phyloP scores from a whole-genome alignment of 805 yeast species.

The Wickerhamiella nectarea region DNA sequence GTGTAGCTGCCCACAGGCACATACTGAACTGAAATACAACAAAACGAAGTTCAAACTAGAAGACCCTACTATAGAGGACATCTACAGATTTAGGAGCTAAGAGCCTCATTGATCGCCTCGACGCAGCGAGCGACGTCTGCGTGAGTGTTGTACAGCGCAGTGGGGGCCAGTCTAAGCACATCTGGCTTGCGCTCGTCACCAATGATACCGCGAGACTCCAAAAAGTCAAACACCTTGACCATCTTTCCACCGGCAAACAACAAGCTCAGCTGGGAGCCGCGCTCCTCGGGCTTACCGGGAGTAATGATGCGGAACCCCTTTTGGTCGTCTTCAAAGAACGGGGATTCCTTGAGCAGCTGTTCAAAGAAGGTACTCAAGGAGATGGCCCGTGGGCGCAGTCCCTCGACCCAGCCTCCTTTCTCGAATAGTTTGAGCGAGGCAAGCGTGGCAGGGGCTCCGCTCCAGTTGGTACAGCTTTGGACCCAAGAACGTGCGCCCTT shows the following conservation, averaged over 20 bases:
- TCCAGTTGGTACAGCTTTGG: constrained; percentile 81
- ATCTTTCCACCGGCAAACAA: constrained; percentile 45
- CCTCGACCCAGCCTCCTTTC: constrained; percentile 47
- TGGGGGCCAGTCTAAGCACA: constrained; percentile 83
- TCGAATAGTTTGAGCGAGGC: constrained; percentile 51
- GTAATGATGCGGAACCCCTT: constrained; percentile 57
- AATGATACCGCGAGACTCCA: constrained; percentile 48
- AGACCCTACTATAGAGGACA: no score
- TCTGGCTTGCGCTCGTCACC: constrained; percentile 85
- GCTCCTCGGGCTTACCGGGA: constrained; percentile 40
- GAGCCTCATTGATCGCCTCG: constrained; percentile 32
- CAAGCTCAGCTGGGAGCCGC: constrained; percentile 80
- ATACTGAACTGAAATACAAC: no score
- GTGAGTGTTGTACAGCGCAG: constrained; percentile 70
- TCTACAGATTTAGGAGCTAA: no score
- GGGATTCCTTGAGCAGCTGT: constrained; percentile 33
- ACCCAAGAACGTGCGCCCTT: constrained; percentile 78
- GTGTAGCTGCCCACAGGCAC: no score
- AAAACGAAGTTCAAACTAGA: no score
- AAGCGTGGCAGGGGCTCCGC: constrained; percentile 63
- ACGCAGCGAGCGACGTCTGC: constrained; percentile 43
- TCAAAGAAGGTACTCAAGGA: constrained; percentile 46
- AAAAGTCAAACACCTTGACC: constrained; percentile 41
- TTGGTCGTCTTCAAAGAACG: constrained; percentile 29
- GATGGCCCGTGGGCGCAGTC: constrained; percentile 42